These are phyloP conservation scores for Botrytis aclada DNA, from an alignment of 2,329 filamentous ascomycete genomes.

Conservation along the genomic window DNA sequence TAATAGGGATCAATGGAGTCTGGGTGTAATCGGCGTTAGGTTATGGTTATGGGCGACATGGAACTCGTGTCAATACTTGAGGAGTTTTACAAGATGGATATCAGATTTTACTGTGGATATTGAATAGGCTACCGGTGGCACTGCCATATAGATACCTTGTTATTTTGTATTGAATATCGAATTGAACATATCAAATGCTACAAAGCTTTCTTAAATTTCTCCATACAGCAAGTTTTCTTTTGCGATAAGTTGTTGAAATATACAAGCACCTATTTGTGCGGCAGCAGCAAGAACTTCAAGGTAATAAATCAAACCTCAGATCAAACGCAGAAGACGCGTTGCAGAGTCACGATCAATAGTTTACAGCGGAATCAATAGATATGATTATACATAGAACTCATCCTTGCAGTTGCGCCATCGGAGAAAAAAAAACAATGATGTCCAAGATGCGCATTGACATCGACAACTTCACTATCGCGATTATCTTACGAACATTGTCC, in stretches of 20 bases:
- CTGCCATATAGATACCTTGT: background rate
- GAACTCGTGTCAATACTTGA: background rate
- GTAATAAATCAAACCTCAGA: background rate
- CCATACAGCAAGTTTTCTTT: background rate
- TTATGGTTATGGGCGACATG: background rate
- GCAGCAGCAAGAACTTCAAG: background rate
- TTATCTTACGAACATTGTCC: background rate
- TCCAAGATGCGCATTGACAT: background rate
- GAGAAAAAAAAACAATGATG: background rate
- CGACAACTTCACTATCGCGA: background rate
- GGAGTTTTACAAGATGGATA: background rate
- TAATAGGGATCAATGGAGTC: background rate
- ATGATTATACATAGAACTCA: background rate
- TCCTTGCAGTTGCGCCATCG: background rate
- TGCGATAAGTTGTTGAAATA: background rate
- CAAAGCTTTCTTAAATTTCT: background rate
- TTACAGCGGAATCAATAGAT: background rate
- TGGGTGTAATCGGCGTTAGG: background rate
- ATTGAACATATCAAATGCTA: background rate
- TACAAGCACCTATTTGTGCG: no score
- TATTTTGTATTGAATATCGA: background rate
- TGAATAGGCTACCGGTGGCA: background rate
- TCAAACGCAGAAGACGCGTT: background rate
- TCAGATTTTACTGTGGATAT: background rate
- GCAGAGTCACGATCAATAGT: background rate